phyloP scores from a whole-genome alignment of 177 flowering plant genomes.

The Telopea speciosissima region DNA sequence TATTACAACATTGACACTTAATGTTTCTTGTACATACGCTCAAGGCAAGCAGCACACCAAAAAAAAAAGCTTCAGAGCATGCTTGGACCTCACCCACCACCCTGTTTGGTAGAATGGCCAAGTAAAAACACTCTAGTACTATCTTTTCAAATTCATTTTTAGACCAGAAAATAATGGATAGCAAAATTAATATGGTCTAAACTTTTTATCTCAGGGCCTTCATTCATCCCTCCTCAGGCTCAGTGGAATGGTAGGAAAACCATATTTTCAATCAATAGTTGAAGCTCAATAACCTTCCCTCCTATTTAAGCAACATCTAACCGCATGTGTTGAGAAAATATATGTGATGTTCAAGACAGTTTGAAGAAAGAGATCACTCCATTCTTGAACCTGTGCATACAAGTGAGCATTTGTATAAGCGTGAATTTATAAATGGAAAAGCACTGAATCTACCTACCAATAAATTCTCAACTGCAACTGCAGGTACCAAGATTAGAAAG shows the following conservation, averaged over 20 bases:
- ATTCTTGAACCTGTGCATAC: slow-evolving; percentile 61
- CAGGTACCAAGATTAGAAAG: slow-evolving; percentile 76
- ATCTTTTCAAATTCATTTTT: background rate
- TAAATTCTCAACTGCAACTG: slow-evolving; percentile 11
- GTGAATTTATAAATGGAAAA: background rate
- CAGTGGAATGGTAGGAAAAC: slow-evolving; percentile 71
- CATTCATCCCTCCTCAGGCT: slow-evolving; percentile 42
- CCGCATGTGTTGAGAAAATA: no score
- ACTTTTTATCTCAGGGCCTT: slow-evolving; percentile 40
- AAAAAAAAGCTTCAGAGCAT: slow-evolving; percentile 29
- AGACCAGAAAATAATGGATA: background rate
- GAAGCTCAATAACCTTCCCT: slow-evolving; percentile 87
- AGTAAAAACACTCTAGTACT: slow-evolving; percentile 33
- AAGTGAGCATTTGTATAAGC: slow-evolving; percentile 34
- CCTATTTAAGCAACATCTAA: no score
- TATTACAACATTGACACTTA: slow-evolving; percentile 55
- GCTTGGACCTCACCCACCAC: slow-evolving; percentile 40
- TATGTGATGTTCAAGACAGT: slow-evolving; percentile 75
- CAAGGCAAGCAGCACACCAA: slow-evolving; percentile 52
- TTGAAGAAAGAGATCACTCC: slow-evolving; percentile 74
- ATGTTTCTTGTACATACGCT: slow-evolving; percentile 62
- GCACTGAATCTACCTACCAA: background rate
- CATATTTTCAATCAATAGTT: slow-evolving; percentile 43
- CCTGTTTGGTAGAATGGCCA: slow-evolving; percentile 75
- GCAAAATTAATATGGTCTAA: slow-evolving; percentile 4